A percentile compares a stretch with the other conserved stretches of the same genome.
Conservation (phyloP, 352 stramenopile genomes). For the Phytophthora pluvialis region DNA sequence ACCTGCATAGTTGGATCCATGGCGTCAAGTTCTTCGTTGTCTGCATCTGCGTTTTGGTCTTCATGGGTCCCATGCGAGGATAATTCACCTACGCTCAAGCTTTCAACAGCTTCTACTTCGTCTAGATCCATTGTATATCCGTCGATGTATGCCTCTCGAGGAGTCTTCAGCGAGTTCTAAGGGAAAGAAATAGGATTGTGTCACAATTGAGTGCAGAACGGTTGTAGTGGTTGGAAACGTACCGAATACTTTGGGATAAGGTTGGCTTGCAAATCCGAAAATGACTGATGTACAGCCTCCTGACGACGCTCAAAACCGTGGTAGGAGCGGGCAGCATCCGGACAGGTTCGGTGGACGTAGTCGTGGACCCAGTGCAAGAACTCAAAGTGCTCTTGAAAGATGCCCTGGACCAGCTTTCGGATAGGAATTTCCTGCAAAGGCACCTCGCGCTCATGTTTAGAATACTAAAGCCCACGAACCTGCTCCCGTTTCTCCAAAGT, state of each 20-base stretch:
- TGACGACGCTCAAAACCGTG: conserved; percentile 63
- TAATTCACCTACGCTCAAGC: neutral
- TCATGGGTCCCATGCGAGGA: neutral
- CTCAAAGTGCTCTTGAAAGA: conserved; percentile 87
- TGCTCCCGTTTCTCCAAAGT: neutral
- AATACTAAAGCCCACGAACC: neutral
- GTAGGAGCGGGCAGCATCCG: conserved; percentile 60
- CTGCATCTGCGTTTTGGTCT: neutral
- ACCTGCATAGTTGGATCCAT: conserved; percentile 34
- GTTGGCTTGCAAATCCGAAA: conserved; percentile 50
- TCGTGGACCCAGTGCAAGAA: conserved; percentile 86
- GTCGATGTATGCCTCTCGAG: conserved; percentile 27
- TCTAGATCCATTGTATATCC: neutral
- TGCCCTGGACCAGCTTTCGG: conserved; percentile 65
- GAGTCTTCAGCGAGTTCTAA: conserved; percentile 47
- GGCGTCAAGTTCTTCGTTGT: neutral
- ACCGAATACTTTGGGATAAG: conserved; percentile 69
- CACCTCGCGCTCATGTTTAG: conserved; percentile 1
- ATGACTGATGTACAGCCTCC: conserved; percentile 42
- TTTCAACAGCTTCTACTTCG: conserved; percentile 3
- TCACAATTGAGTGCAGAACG: neutral
- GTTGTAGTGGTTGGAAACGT: conserved; percentile 4
- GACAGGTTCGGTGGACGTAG: conserved; percentile 77
- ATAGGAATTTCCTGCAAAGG: conserved; percentile 63
- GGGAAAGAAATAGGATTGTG: neutral